Conservation (phyloP, 176 grass and related monocot genomes). For the Aegilops umbellulata region DNA sequence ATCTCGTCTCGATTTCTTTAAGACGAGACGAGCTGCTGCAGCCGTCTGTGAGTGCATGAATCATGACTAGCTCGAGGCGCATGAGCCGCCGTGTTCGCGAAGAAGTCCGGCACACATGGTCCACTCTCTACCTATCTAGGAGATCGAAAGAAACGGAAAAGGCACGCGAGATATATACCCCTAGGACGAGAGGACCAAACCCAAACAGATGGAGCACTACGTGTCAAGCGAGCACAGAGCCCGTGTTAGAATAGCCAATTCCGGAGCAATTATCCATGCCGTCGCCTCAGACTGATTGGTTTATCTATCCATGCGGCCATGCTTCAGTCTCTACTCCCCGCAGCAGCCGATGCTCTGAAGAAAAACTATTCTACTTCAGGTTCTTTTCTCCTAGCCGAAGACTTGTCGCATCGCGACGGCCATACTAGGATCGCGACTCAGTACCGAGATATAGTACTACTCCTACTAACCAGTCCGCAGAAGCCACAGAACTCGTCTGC, state of each 20-base stretch:
- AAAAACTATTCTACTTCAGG: neutral
- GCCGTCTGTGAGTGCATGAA: too few relatives aligned
- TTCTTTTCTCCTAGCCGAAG: neutral
- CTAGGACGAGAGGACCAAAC: neutral
- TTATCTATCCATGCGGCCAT: neutral
- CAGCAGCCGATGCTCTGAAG: neutral
- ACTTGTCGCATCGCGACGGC: neutral
- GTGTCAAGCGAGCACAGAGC: neutral
- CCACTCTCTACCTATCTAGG: neutral
- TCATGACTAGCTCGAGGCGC: too few relatives aligned
- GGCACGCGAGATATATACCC: neutral
- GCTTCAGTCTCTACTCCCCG: neutral
- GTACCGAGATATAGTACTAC: too few relatives aligned
- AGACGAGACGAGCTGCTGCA: too few relatives aligned
- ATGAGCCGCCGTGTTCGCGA: neutral
- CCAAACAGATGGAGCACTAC: neutral
- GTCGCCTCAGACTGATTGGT: neutral
- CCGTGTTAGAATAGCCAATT: conserved; percentile 11
- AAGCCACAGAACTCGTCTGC: neutral
- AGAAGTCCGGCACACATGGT: neutral
- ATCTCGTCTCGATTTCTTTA: too few relatives aligned
- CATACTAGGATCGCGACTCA: neutral
- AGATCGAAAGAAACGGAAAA: neutral
- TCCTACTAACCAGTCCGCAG: neutral
- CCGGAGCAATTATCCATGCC: conserved; percentile 14